phyloP scores from a whole-genome alignment of 495 filamentous ascomycete genomes.

The Bacidia rubella region DNA sequence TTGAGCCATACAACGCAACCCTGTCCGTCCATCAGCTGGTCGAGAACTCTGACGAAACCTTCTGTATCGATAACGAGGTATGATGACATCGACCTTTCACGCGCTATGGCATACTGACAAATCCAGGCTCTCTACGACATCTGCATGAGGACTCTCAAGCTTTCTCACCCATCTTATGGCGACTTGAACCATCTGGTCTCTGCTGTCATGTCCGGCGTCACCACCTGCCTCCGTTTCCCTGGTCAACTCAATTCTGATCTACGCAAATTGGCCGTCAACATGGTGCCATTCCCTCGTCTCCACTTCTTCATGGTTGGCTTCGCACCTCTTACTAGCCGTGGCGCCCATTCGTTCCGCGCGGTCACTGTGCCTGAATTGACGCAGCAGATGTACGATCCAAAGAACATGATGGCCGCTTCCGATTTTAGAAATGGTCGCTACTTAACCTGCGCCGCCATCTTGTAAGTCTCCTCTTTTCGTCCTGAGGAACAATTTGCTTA shows the following conservation, averaged over 20 bases:
- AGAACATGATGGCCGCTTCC: constrained; percentile 99
- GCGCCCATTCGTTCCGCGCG: constrained; percentile 89
- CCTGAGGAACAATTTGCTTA: constrained; percentile 18
- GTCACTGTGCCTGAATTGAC: constrained; percentile 97
- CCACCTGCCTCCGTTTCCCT: constrained; percentile 96
- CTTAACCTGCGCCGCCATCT: constrained; percentile 98
- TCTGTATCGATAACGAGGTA: constrained; percentile 99
- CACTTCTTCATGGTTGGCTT: constrained; percentile 99
- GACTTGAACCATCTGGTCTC: constrained; percentile 99
- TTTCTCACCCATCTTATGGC: constrained; percentile 94
- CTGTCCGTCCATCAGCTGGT: constrained; percentile 98
- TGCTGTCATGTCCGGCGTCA: constrained; percentile 98
- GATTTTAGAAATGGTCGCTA: constrained; percentile 99
- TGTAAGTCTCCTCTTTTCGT: constrained; percentile 33
- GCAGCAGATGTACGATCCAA: constrained; percentile 99
- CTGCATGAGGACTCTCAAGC: constrained; percentile 99
- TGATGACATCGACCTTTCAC: constrained; percentile 8
- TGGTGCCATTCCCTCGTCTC: constrained; percentile 99
- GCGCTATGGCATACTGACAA: constrained; percentile 16
- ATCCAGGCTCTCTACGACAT: constrained; percentile 90
- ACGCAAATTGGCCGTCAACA: constrained; percentile 99
- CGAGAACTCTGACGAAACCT: constrained; percentile 99
- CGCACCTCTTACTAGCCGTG: constrained; percentile 93
- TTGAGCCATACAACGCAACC: constrained; percentile 99
- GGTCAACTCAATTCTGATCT: constrained; percentile 99